Evolutionary conservation across 345 rosid genomes (phyloP), one percentile per base, ranked within the genome.

Genomic region (Iberis pinnata): DNA sequence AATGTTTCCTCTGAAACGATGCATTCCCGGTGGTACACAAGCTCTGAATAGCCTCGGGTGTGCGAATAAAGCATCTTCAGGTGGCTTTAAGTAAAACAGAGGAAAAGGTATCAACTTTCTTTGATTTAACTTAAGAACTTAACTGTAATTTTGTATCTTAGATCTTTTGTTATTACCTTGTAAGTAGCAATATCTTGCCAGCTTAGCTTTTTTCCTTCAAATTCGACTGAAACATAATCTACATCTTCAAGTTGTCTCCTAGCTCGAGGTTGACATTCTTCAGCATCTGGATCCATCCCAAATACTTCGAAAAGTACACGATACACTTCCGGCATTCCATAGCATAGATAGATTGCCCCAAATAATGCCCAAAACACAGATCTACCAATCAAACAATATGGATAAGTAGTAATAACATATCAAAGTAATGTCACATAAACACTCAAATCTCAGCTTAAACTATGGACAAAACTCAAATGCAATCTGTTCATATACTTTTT

Each of bases 41-140:
- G 95, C 93, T 75, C 98, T 83, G 67, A 88, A 92, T 10, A 88
- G 86, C 77, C 96, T 84, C 22, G 98, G 95, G 65, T 83, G 95
- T 39, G 93, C 83, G 47, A 88, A 92, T 24, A 92, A 80, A 39
- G 95, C 96, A 77, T 84, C 96, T 77, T 80, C 86, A 26, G 93
- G 98, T 24, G 95, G 96, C 96, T 88, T n/a, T 78, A 25, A 56
- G 18, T n/a, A n/a, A 45, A 56, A 39, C 60, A 49, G 40, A 12
- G 3, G 43, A 53, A 15, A 4, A 52, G 26, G 41, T 18, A 46
- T 19, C 45, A 36, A 16, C 27, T n/a, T 52, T 40, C 2, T 0
- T 19, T 15, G 2, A 13, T 18, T 46, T 27, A 15, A 39, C 10
- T 43, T 16, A n/a, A 41, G 22, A 29, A 39, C 1, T 47, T 19